Conservation (phyloP, 257 asterid genomes). For the Eustoma russellianum region DNA sequence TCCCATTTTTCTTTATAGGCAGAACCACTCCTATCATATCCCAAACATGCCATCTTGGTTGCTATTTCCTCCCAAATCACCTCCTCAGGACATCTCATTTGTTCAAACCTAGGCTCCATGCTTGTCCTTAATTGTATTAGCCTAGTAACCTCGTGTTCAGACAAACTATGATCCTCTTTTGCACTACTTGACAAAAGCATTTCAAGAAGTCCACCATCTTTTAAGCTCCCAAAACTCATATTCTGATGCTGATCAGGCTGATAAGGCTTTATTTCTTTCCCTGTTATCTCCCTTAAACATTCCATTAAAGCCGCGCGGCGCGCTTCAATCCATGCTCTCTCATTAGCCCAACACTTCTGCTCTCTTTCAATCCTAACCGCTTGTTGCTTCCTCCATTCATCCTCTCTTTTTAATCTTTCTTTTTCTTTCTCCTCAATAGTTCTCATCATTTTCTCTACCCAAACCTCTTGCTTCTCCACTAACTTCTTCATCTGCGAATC, state of each 20-base stretch:
- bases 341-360: constrained; percentile 75
- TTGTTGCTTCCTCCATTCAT: constrained; percentile 79
- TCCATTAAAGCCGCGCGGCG: constrained; percentile 65
- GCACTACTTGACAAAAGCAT: constrained; percentile 8
- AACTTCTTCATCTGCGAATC: constrained; percentile 65
- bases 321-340: constrained; percentile 79
- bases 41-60: constrained; percentile 48
- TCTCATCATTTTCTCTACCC: constrained; percentile 81
- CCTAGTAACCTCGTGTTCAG: constrained; percentile 42
- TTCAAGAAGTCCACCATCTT: constrained; percentile 26
- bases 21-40: constrained; percentile 47
- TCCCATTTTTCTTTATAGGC: constrained; percentile 67
- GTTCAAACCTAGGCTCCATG: constrained; percentile 45
- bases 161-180: constrained; percentile 32
- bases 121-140: constrained; percentile 42
- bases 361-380: constrained; percentile 56
- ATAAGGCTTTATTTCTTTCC: constrained; percentile 21
- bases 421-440: constrained; percentile 68
- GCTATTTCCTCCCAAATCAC: constrained; percentile 66
- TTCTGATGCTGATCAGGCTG: constrained; percentile 4
- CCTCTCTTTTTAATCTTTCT: constrained; percentile 62
- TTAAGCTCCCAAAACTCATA: constrained; percentile 16
- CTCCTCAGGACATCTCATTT: constrained; percentile 30
- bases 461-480: constrained; percentile 74
- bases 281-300: constrained; percentile 39